Percentiles rank a stretch among this genome's conserved stretches.
These are phyloP conservation scores for Micromonas commoda DNA, from an alignment of 139 green algal genomes.

Conservation along the genomic window DNA sequence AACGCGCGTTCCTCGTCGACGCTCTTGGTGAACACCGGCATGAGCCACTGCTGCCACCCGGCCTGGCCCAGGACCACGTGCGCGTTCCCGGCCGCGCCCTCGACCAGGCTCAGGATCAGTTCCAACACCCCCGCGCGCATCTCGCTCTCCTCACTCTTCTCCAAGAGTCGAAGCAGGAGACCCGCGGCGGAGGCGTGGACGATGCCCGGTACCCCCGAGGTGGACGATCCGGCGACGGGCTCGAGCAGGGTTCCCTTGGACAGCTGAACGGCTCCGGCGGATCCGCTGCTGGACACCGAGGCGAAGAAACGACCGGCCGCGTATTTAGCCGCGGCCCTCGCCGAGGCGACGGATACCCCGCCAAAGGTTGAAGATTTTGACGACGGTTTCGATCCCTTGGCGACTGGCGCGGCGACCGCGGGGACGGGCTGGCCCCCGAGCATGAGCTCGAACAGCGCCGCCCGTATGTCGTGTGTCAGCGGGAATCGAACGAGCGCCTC, in stretches of 20 bases:
- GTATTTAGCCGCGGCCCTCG: too few species aligned
- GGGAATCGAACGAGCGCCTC: background rate
- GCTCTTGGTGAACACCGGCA: background rate
- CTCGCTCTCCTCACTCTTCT: background rate
- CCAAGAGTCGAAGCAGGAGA: constrained; percentile 13
- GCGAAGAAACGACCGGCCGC: too few species aligned
- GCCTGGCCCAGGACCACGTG: background rate
- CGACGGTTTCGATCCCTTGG: background rate
- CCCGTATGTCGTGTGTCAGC: constrained; percentile 3
- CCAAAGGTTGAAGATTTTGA: too few species aligned
- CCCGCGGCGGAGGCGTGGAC: constrained; percentile 14
- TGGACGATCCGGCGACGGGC: background rate
- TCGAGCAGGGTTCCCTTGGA: background rate
- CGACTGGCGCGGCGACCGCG: background rate
- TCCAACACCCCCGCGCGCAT: constrained; percentile 8
- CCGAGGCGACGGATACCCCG: too few species aligned
- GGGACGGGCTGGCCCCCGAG: constrained; percentile 11
- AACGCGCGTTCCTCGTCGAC: constrained; percentile 15
- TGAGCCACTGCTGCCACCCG: constrained; percentile 12
- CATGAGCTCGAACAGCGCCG: constrained; percentile 11
- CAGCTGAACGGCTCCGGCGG: background rate
- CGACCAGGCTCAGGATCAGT: constrained; percentile 2
- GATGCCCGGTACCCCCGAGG: constrained; percentile 3
- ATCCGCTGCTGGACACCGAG: background rate
- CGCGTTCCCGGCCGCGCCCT: constrained; percentile 7